These are phyloP conservation scores for Andrographis paniculata DNA, from an alignment of 305 asterid genomes.

Conservation along the genomic window DNA sequence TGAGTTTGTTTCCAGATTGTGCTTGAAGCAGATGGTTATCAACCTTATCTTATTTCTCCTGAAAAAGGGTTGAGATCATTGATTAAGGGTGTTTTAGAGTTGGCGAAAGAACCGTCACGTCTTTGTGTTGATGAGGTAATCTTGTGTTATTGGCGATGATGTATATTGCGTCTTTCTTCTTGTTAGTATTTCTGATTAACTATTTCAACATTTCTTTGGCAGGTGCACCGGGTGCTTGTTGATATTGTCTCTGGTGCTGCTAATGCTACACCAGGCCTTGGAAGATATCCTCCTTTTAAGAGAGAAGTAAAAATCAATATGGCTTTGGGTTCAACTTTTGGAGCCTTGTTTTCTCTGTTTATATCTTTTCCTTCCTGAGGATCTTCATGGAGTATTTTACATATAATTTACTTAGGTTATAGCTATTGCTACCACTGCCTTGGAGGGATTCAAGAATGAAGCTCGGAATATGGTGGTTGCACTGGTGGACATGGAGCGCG, in stretches of 20 bases:
- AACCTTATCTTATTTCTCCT: conserved; percentile 98
- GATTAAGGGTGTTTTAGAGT: conserved; percentile 84
- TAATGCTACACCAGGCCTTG: conserved; percentile 97
- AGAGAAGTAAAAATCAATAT: conserved; percentile 53
- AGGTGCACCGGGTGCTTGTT: conserved; percentile 96
- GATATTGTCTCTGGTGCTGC: conserved; percentile 92
- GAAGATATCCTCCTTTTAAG: conserved; percentile 98
- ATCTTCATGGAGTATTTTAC: conserved; percentile 8
- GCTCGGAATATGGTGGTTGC: conserved; percentile 96
- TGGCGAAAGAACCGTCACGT: conserved; percentile 98
- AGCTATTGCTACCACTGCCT: conserved; percentile 79
- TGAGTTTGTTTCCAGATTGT: conserved; percentile 55
- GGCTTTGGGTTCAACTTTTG: conserved; percentile 6
- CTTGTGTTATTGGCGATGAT: background rate
- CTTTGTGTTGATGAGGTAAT: conserved; percentile 98
- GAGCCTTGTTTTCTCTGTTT: background rate
- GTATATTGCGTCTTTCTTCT: background rate
- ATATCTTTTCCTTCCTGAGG: conserved; percentile 9
- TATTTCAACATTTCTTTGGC: conserved; percentile 1
- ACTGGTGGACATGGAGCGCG: conserved; percentile 99
- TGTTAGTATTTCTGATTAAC: conserved; percentile 7
- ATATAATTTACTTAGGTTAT: conserved; percentile 43
- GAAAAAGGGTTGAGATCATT: conserved; percentile 96
- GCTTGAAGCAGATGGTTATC: conserved; percentile 99
- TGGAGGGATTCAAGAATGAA: conserved; percentile 85